phyloP scores from a whole-genome alignment of 257 asterid genomes.

The Euphrasia confusa region DNA sequence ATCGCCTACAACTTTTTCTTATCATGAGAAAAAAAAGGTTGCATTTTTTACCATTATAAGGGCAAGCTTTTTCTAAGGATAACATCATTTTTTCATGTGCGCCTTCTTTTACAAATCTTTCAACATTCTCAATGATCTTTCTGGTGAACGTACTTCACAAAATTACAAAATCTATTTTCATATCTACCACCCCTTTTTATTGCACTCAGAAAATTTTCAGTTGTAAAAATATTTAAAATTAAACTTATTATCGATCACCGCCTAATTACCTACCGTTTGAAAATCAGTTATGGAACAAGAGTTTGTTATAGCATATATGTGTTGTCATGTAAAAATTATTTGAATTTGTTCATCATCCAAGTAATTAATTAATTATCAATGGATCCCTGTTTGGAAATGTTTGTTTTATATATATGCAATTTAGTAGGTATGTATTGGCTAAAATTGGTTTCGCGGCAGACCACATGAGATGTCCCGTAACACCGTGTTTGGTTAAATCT shows the following conservation, averaged over 20 bases:
- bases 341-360: too few relatives aligned
- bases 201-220: too few relatives aligned
- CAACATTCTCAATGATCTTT: background rate
- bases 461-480: constrained; percentile 40
- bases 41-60: background rate
- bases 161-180: background rate
- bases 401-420: background rate
- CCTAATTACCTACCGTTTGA: too few relatives aligned
- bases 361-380: background rate
- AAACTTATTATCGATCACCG: too few relatives aligned
- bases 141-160: background rate
- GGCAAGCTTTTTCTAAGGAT: background rate
- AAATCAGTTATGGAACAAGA: too few relatives aligned
- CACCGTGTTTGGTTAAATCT: constrained; percentile 26
- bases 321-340: too few relatives aligned
- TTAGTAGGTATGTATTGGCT: background rate
- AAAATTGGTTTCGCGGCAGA: constrained; percentile 23
- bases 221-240: too few relatives aligned
- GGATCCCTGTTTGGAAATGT: background rate
- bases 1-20: constrained; percentile 1
- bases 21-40: background rate
- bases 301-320: too few relatives aligned
- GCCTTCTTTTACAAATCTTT: background rate
- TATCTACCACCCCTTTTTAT: too few relatives aligned
- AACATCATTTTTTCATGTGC: constrained; percentile 1